These are phyloP conservation scores for Calocybe cyanea DNA, from an alignment of 768 basidiomycete genomes.

Conservation along the genomic window DNA sequence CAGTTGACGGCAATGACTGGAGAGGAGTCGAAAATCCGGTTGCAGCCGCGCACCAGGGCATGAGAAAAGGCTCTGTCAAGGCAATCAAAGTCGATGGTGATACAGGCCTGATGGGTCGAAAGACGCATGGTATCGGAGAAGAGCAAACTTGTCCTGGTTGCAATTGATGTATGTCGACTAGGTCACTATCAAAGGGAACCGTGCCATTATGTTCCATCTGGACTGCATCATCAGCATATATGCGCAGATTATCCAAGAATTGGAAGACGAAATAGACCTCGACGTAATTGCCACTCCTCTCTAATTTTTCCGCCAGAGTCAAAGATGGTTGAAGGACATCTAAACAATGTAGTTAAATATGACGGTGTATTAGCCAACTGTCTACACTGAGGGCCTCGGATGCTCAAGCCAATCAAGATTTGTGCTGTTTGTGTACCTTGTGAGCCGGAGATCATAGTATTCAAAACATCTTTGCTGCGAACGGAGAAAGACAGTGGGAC, in stretches of 20 bases:
- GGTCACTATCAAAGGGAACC: no score
- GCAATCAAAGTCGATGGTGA: constrained; percentile 38
- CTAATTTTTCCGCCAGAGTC: constrained; percentile 13
- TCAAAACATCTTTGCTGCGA: constrained; percentile 24
- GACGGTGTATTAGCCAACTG: no score
- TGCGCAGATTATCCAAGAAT: background rate
- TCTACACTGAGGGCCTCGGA: no score
- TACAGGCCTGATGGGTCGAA: constrained; percentile 23
- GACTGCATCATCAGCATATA: background rate
- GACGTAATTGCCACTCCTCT: background rate
- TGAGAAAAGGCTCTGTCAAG: constrained; percentile 39
- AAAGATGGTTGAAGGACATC: background rate
- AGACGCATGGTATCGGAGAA: background rate
- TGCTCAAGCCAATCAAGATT: no score
- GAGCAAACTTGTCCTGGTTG: no score
- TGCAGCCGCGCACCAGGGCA: constrained; percentile 31
- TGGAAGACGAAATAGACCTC: background rate
- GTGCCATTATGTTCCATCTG: background rate
- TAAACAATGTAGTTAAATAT: no score
- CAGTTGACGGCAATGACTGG: background rate
- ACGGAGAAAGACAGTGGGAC: constrained; percentile 27
- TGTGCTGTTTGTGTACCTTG: constrained; percentile 16
- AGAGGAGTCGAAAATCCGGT: background rate
- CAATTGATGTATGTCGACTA: no score
- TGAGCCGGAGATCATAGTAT: constrained; percentile 25